These are phyloP conservation scores for Cryoendolithus antarcticus DNA, from an alignment of 2,329 filamentous ascomycete species.

Conservation along the genomic window DNA sequence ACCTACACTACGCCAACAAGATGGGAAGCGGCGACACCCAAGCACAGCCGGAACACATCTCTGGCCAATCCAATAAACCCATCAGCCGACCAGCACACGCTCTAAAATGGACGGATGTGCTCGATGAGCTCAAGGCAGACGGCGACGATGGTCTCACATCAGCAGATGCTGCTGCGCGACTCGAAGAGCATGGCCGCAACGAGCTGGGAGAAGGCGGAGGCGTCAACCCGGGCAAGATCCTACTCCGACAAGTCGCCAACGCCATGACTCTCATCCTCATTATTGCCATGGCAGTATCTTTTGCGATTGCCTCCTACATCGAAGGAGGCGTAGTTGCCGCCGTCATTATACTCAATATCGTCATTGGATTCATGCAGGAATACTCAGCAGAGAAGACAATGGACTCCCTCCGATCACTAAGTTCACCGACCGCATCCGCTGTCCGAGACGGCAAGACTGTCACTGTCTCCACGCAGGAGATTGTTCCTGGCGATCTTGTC, in stretches of 20 bases:
- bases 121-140: conserved; percentile 48
- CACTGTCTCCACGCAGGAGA: conserved; percentile 29
- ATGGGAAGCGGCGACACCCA: no score
- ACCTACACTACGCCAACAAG: no score
- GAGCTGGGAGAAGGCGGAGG: conserved; percentile 57
- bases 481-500: conserved; percentile 37
- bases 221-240: conserved; percentile 58
- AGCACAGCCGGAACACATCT: conserved; percentile 11
- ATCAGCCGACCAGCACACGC: conserved; percentile 52
- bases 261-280: conserved; percentile 59
- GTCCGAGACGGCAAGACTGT: conserved; percentile 33
- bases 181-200: conserved; percentile 52
- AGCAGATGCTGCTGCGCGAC: conserved; percentile 45
- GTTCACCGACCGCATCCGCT: conserved; percentile 34
- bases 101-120: conserved; percentile 40
- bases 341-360: conserved; percentile 34
- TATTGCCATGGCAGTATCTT: conserved; percentile 36
- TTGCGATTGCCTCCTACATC: conserved; percentile 35
- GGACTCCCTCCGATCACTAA: conserved; percentile 35
- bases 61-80: conserved; percentile 36
- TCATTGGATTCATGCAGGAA: conserved; percentile 35
- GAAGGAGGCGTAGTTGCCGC: conserved; percentile 36
- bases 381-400: conserved; percentile 38
- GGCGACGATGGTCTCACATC: conserved; percentile 55
- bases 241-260: conserved; percentile 62